Evolutionary conservation across 1,139 yeast species (phyloP), one percentile per base, ranked within the genome.

Genomic region (Blastobotrys elegans): DNA sequence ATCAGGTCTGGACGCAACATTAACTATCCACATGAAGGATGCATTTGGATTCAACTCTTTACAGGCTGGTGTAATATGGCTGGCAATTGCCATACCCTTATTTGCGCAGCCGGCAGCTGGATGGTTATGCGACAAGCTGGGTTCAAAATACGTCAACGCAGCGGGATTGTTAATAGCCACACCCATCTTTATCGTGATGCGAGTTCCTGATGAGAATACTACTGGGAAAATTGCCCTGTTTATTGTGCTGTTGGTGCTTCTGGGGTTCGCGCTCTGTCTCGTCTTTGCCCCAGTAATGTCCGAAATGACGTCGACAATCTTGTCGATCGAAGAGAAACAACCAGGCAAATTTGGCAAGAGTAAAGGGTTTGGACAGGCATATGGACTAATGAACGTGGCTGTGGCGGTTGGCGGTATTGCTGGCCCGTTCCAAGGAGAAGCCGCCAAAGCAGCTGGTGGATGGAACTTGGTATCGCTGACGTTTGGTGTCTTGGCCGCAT

Each of bases 341-440:
- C 70, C 70, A 1, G 69, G 69, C 5, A 50, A 51, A 8, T 59
- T 62, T 37, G 70, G 70, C 4, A 49, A 52, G 10, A 62, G 66
- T 4, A 61, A 61, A 39, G 70, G 69, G 3, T 60, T 56, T 36
- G 71, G 68, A 4, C 68, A 66, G 43, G 68, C 64, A 1, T 67
- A 65, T 44, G 70, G 68, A 1, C 51, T 64, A 13, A 64, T 63
- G 53, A 67, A 67, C 40, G 60, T 66, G 14, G 66, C 65, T 3
- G 66, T 54, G 42, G 57, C 69, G 1, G 42, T 65, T 2, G 71
- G 71, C 1, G 50, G 60, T 2, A 50, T 67, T 21, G 51, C 65
- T 43, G 70, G 70, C 1, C 70, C 71, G 2, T 57, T 65, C 22
- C 60, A 58, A 36, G 59, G 67, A 5, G 70, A 67, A 6, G 57